A percentile compares a stretch with the other conserved stretches of the same genome.
These are phyloP conservation scores for Rhizopus stolonifer DNA, from an alignment of 371 early-diverging fungal genomes.

Conservation along the genomic window DNA sequence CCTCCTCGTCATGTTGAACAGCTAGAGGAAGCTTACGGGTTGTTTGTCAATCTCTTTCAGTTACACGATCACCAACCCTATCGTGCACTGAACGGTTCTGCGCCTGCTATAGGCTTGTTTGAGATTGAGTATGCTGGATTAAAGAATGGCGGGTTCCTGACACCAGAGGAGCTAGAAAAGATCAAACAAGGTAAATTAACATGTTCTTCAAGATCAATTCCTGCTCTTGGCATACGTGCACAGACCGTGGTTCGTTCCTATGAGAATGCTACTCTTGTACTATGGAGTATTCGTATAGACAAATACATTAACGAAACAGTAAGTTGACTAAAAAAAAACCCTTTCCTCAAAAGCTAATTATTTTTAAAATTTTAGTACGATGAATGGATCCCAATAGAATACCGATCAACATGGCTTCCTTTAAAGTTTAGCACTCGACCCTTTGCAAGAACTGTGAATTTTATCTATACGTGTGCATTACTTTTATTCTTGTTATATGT, in stretches of 20 bases:
- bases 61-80: background rate
- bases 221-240: slow-evolving; percentile 6
- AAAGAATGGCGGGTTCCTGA: slow-evolving; percentile 4
- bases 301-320: slow-evolving; percentile 4
- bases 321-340: background rate
- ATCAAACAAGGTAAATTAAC: slow-evolving; percentile 5
- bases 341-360: background rate
- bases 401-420: slow-evolving; percentile 3
- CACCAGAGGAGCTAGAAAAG: slow-evolving; percentile 6
- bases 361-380: slow-evolving; percentile 6
- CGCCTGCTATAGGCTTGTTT: background rate
- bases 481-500: background rate
- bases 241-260: slow-evolving; percentile 12
- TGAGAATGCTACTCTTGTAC: slow-evolving; percentile 5
- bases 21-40: background rate
- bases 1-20: background rate
- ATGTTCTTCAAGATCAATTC: slow-evolving; percentile 10
- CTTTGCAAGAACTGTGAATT: background rate
- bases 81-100: background rate
- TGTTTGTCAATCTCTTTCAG: background rate
- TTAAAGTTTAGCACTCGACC: background rate
- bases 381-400: background rate
- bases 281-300: slow-evolving; percentile 6
- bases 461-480: background rate
- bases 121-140: background rate